Conservation (phyloP, 129 eudicot genomes). For the Arctium minus region DNA sequence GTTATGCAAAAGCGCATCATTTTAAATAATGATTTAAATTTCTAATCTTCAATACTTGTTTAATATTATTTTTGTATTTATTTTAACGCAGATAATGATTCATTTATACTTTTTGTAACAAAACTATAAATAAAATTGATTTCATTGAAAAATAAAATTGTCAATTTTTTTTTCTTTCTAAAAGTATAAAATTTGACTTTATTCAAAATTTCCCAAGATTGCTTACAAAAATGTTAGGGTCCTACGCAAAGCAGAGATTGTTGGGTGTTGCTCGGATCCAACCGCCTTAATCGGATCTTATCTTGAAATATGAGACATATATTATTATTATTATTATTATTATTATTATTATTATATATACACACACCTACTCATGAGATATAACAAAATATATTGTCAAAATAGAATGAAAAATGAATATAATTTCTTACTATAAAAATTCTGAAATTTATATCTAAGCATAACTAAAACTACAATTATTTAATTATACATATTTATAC, state of each 20-base stretch:
- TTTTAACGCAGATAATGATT: no score
- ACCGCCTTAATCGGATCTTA: constrained; percentile 52
- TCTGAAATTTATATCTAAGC: no score
- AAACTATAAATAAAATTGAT: neutral
- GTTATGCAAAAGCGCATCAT: no score
- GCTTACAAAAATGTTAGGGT: constrained; percentile 25
- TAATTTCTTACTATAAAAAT: neutral
- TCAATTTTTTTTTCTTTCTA: neutral
- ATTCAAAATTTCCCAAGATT: neutral
- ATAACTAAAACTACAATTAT: no score
- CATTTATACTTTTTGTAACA: no score
- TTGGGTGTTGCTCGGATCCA: constrained; percentile 28
- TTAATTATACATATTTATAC: neutral
- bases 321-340: no score
- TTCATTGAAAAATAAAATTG: neutral
- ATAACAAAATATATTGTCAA: neutral
- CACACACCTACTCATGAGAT: neutral
- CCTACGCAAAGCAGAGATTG: constrained; percentile 33
- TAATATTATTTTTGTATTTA: no score
- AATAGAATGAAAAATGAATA: neutral
- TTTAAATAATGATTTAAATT: no score
- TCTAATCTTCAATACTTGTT: no score
- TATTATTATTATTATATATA: no score
- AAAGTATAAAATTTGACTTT: neutral
- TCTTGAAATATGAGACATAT: constrained; percentile 6